These are phyloP conservation scores for Epithele typhae DNA, from an alignment of 768 basidiomycete genomes.

Conservation along the genomic window DNA sequence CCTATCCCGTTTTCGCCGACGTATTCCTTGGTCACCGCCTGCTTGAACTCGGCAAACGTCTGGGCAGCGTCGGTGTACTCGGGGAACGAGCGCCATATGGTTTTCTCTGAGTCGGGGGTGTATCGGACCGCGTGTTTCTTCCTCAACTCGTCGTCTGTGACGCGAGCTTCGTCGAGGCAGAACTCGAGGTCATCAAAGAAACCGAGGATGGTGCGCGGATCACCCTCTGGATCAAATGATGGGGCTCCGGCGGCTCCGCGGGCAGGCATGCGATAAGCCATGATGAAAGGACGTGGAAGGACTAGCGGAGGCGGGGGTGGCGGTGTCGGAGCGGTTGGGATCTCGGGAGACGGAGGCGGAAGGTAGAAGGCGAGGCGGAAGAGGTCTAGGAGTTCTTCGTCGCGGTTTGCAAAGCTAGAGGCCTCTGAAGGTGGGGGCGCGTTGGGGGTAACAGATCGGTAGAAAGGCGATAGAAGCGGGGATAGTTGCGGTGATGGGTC, in stretches of 20 bases:
- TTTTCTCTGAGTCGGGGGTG: background rate
- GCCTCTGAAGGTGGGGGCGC: too few relatives aligned
- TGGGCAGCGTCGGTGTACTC: background rate
- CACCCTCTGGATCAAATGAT: background rate
- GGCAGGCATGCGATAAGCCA: slow-evolving; percentile 4
- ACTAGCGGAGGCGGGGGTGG: too few relatives aligned
- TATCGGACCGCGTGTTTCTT: slow-evolving; percentile 7
- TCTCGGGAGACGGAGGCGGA: too few relatives aligned
- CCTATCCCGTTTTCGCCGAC: slow-evolving; percentile 12
- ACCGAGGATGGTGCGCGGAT: slow-evolving; percentile 4
- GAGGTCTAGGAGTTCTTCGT: too few relatives aligned
- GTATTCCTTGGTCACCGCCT: slow-evolving; percentile 22
- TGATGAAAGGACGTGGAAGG: too few relatives aligned
- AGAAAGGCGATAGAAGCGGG: too few relatives aligned
- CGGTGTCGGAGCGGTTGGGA: too few relatives aligned
- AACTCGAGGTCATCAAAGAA: slow-evolving; percentile 12
- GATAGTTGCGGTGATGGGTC: too few relatives aligned
- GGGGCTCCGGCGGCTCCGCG: slow-evolving; percentile 8
- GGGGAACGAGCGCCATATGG: background rate
- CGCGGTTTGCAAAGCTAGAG: too few relatives aligned
- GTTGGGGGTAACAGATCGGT: too few relatives aligned
- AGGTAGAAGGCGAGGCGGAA: too few relatives aligned
- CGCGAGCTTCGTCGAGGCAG: slow-evolving; percentile 1
- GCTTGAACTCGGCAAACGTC: slow-evolving; percentile 21
- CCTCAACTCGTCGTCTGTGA: background rate